Percentiles rank a stretch among this genome's conserved stretches.
phyloP scores from a whole-genome alignment of 768 basidiomycete genomes.

The Neoboletus brunneissimus region DNA sequence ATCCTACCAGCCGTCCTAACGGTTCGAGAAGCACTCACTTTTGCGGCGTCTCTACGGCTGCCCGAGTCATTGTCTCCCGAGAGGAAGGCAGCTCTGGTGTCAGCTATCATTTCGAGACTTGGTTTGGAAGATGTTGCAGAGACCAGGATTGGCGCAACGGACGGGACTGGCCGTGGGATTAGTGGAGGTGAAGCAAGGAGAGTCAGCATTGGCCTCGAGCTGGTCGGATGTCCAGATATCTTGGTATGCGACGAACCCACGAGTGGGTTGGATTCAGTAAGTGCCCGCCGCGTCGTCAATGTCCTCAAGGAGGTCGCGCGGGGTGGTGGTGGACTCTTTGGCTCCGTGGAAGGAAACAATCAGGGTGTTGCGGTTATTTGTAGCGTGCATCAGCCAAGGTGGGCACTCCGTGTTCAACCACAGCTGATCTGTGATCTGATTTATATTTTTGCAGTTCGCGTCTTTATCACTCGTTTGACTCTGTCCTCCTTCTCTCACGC shows the following conservation, averaged over 20 bases:
- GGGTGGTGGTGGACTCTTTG: slow-evolving; percentile 28
- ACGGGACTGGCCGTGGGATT: slow-evolving; percentile 74
- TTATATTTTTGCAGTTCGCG: slow-evolving; percentile 51
- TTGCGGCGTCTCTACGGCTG: slow-evolving; percentile 81
- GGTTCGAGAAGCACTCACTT: slow-evolving; percentile 76
- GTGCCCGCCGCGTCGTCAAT: slow-evolving; percentile 74
- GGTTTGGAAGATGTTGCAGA: slow-evolving; percentile 71
- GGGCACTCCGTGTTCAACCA: slow-evolving; percentile 15
- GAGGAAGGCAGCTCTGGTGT: slow-evolving; percentile 67
- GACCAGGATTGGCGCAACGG: slow-evolving; percentile 62
- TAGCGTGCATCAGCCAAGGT: slow-evolving; percentile 87
- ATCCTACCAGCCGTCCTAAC: slow-evolving; percentile 78
- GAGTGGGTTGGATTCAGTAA: slow-evolving; percentile 81
- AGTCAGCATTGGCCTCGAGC: slow-evolving; percentile 86
- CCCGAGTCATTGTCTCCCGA: slow-evolving; percentile 64
- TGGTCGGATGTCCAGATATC: slow-evolving; percentile 82
- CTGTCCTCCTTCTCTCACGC: slow-evolving; percentile 71
- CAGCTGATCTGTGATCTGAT: neutral
- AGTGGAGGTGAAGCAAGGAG: slow-evolving; percentile 90
- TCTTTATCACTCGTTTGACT: slow-evolving; percentile 82
- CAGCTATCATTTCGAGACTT: slow-evolving; percentile 70
- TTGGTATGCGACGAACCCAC: slow-evolving; percentile 88
- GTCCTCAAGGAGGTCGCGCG: slow-evolving; percentile 76
- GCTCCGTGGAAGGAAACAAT: slow-evolving; percentile 29
- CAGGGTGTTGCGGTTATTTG: slow-evolving; percentile 81